Base-by-base conservation (phyloP, 1,139 yeast genomes). In the Kazachstania sp. region DNA sequence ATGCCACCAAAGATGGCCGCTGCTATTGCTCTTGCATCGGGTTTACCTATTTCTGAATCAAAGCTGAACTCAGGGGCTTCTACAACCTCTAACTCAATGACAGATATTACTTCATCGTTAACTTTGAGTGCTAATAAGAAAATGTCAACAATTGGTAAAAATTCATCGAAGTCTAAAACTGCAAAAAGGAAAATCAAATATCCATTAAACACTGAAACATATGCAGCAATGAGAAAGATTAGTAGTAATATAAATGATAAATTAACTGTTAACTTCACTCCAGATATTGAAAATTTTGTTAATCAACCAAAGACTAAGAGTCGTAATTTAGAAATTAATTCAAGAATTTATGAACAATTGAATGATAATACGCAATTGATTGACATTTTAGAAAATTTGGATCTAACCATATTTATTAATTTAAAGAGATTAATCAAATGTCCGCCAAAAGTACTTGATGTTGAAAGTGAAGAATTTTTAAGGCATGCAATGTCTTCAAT, bases 281-380 rank as follows among this genome's bases (percentile, higher is more conserved):
- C 45, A n/a, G 45, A 44, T 30, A 49, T 46, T 16, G 35, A 35
- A 12, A 47, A 45, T 35, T 41, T 44, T 11, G 39, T 48, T 8
- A 44, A 50, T 20, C 39, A 46, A 15, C 51, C 53, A 6, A 48
- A 45, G 34, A 49, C 50, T 4, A 49, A 46, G 28, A 41, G 43
- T 15, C 47, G 58, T 36, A 61, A 59, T 40, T 50, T 64, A 19
- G 65, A 64, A 41, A 52, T 64, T 15, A 63, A 61, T 39, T 59
- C 64, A 3, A 55, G 55, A 37, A 61, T 65, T 3, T 63, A 64
- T 45, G 60, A 57, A 35, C 66, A 60, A 38, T 54, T 63, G 15
- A 62, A 56, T 41, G 57, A 59, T 34, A 62, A 63, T 26, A 54
- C 62, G 3, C 46, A 51, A n/a, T 40, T 60, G 3, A 47, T 64